These are phyloP conservation scores for Saccharomyces hybrid DNA, from an alignment of 1,139 yeast genomes.

Conservation along the genomic window DNA sequence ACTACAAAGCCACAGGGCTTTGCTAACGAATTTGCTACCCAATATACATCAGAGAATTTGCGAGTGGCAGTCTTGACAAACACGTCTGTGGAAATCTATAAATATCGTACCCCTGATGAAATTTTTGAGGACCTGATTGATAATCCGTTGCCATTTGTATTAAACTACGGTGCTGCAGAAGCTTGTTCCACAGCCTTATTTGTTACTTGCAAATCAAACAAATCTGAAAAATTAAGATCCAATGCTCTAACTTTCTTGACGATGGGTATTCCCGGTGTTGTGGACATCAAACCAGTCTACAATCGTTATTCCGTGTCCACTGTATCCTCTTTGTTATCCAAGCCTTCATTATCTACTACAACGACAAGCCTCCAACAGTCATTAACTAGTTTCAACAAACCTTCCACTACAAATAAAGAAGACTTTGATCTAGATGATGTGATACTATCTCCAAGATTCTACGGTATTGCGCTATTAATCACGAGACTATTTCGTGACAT, in stretches of 20 bases:
- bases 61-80: slow-evolving; percentile 77
- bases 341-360: slow-evolving; percentile 20
- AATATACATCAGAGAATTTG: slow-evolving; percentile 55
- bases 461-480: slow-evolving; percentile 76
- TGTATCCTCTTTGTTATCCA: slow-evolving; percentile 24
- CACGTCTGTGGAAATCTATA: slow-evolving; percentile 67
- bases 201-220: slow-evolving; percentile 67
- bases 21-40: slow-evolving; percentile 77
- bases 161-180: slow-evolving; percentile 59
- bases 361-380: slow-evolving; percentile 15
- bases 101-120: slow-evolving; percentile 72
- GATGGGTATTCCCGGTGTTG: slow-evolving; percentile 34
- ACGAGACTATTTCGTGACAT: slow-evolving; percentile 69
- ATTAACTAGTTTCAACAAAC: slow-evolving; percentile 7
- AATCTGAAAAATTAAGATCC: slow-evolving; percentile 43
- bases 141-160: slow-evolving; percentile 46
- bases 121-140: slow-evolving; percentile 58
- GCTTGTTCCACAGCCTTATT: slow-evolving; percentile 82
- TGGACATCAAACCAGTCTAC: slow-evolving; percentile 34
- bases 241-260: slow-evolving; percentile 36
- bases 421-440: slow-evolving; percentile 53
- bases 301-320: slow-evolving; percentile 26
- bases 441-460: slow-evolving; percentile 81
- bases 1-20: slow-evolving; percentile 69
- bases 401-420: slow-evolving; percentile 6